Evolutionary conservation across 1,284 basidiomycete genomes (phyloP).

Genomic region (Cryptococcus sp.): DNA sequence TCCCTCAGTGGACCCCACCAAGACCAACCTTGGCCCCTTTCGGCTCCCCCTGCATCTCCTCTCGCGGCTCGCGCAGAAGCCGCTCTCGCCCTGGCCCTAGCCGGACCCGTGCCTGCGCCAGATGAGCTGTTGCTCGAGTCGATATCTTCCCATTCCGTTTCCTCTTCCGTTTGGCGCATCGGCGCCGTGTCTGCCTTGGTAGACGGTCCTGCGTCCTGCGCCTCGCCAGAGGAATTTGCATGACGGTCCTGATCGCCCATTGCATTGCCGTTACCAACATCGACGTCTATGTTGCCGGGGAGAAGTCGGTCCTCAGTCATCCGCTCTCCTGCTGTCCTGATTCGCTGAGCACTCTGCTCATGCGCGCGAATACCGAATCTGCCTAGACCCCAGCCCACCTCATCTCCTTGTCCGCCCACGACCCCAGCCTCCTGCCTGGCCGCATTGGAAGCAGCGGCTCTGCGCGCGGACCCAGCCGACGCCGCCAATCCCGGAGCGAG

Average conservation of each 20-base stretch:
- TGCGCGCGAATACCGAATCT: constrained; percentile 64
- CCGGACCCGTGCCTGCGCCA: neutral
- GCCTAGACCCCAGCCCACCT: constrained; percentile 70
- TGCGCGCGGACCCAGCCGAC: neutral
- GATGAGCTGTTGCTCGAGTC: constrained; percentile 15
- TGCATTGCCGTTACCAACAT: constrained; percentile 10
- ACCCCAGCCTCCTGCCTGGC: constrained; percentile 10
- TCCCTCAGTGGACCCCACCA: constrained; percentile 53
- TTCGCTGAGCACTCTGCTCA: constrained; percentile 46
- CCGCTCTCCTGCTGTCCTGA: constrained; percentile 43
- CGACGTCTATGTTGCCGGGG: neutral
- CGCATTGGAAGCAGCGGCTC: constrained; percentile 5
- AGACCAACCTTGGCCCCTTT: constrained; percentile 34
- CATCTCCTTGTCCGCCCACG: constrained; percentile 54
- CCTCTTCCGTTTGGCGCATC: constrained; percentile 3
- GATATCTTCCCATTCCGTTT: constrained; percentile 38
- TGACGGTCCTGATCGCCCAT: constrained; percentile 61
- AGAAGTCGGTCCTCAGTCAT: constrained; percentile 35
- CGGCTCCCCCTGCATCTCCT: constrained; percentile 12
- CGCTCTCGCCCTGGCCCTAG: constrained; percentile 5
- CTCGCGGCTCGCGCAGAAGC: constrained; percentile 1
- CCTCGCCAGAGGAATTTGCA: constrained; percentile 32
- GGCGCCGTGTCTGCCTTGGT: neutral
- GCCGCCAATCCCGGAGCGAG: neutral
- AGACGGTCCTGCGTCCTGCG: constrained; percentile 5